Conservation (phyloP, 306 rosid genomes). For the Prunus persica region Prunus_persica_NCBIv2 NC_034011.1:21468001-21468500, state of each 20-base stretch:
- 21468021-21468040: slow-evolving; percentile 28
- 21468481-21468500: background rate
- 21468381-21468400: background rate
- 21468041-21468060: background rate
- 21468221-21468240: no score
- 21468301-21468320: background rate
- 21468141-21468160: background rate
- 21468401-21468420: background rate
- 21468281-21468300: background rate
- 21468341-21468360: background rate
- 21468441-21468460: background rate
- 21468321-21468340: background rate
- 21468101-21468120: background rate
- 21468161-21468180: background rate
- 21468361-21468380: background rate
- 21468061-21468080: slow-evolving; percentile 4
- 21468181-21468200: no score
- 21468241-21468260: background rate
- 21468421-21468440: background rate
- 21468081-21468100: background rate
- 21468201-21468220: no score
- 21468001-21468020: slow-evolving; percentile 51
- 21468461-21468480: background rate
- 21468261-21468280: background rate
- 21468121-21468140: background rate